A percentile compares a stretch with the other conserved stretches of the same genome.
Evolutionary conservation across 345 rosid species (phyloP).

Genomic region (Hypericum perforatum): DNA sequence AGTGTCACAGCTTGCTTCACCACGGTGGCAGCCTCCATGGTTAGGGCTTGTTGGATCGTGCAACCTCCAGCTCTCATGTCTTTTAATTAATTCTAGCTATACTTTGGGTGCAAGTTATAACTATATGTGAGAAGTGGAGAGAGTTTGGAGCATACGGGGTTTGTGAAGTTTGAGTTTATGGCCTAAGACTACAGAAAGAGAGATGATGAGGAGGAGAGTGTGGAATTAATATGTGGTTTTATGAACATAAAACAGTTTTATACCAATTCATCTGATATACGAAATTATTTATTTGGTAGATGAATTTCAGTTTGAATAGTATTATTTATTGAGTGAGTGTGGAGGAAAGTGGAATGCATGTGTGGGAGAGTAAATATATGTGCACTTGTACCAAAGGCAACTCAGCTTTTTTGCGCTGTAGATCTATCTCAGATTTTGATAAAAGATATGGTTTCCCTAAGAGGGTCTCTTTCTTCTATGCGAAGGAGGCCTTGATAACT

Average conservation of each 20-base stretch:
- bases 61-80: conserved; percentile 28
- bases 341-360: conserved; percentile 97
- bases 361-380: conserved; percentile 62
- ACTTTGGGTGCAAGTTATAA: neutral
- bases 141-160: no score
- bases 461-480: conserved; percentile 57
- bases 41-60: conserved; percentile 25
- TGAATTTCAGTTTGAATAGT: no score
- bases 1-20: conserved; percentile 22
- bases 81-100: neutral
- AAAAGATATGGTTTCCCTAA: conserved; percentile 31
- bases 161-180: no score
- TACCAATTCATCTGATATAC: no score
- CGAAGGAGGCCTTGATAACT: conserved; percentile 8
- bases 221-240: no score
- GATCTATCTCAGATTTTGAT: conserved; percentile 23
- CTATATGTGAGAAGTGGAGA: no score
- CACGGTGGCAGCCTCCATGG: conserved; percentile 20
- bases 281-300: no score
- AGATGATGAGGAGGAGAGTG: no score
- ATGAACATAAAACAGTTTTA: no score
- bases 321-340: conserved; percentile 8
- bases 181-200: no score
- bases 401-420: conserved; percentile 36
- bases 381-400: conserved; percentile 69